Evolutionary conservation across 1,139 yeast genomes (phyloP), one percentile per base, ranked within the genome.

Genomic region (Hemisphaericaspora lyxosophila): DNA sequence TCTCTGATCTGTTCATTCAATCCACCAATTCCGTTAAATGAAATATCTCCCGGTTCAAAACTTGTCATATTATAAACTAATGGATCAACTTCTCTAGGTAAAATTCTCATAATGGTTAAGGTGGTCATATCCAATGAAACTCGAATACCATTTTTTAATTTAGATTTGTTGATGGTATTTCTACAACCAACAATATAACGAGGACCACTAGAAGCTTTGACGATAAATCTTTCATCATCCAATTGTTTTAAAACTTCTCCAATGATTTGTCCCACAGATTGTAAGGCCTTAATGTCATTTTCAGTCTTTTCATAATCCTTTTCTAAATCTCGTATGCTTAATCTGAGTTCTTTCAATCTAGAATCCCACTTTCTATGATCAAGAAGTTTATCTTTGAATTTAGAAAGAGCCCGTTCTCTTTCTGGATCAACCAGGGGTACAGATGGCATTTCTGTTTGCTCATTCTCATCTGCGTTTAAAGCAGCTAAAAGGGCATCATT

Each of bases 81-180:
- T 16, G 99, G 99, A 64, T 94, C 98, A 35, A 95, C 97, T 63
- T 94, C 99, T 55, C 99, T 80, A 19, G 99, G 98, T 54, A 94
- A 75, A 37, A 94, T 84, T 55, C 98, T 79, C 99, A 94, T 94
- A 47, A 94, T 92, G 13, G 99, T 94, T 52, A 94, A 75, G 1
- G 99, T 94, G 13, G 98, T 94, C 87, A 94, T 94, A 62, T 94
- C 99, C 49, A 94, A 74, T 14, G 97, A 92, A 35, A 94, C 99
- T 56, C 99, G 78, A 15, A 90, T 92, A 34, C 98, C 98, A 62
- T 90, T 95, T 64, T 87, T 84, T 55, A 94, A 74, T 44, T 76
- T 78, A 33, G 83, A 86, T 55, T 86, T 83, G 58, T 85, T 86
- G 57, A 94, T 88, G 32, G 96, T 86, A 62, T 89, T 89, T 57